Conservation (phyloP, 2,329 filamentous ascomycete genomes). For the Calonectria hongkongensis region DNA sequence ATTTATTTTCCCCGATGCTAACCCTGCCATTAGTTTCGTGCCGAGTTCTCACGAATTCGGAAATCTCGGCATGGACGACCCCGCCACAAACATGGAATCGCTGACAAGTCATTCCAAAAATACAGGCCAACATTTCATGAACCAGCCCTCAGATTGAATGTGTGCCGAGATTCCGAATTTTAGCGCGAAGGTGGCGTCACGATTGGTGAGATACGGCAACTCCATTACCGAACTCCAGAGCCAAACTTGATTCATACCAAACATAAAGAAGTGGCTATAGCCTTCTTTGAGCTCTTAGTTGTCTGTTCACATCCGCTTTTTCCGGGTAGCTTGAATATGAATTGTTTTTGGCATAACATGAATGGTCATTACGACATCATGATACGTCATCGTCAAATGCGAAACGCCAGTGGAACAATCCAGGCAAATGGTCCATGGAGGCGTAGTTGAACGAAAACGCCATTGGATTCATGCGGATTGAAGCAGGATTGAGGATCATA, state of each 20-base stretch:
- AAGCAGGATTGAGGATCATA: not conserved
- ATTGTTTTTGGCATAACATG: not conserved
- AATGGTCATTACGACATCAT: conserved; percentile 14
- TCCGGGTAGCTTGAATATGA: conserved; percentile 1
- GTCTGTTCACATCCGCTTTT: conserved; percentile 5
- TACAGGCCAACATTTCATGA: conserved; percentile 14
- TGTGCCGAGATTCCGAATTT: conserved; percentile 37
- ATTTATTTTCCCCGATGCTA: too few species aligned
- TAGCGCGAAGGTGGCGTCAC: not conserved
- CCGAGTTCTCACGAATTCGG: not conserved
- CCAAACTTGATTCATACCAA: not conserved
- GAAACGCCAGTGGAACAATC: not conserved
- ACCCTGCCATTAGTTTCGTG: not conserved
- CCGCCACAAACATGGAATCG: conserved; percentile 2
- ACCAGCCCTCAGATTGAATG: not conserved
- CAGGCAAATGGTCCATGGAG: not conserved
- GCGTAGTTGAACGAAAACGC: conserved; percentile 9
- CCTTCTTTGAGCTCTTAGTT: not conserved
- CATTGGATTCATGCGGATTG: not conserved
- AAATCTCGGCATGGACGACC: conserved; percentile 14
- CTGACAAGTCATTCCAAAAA: conserved; percentile 8
- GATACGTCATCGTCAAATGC: conserved; percentile 27
- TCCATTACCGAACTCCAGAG: not conserved
- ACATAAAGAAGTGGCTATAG: not conserved
- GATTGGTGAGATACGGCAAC: conserved; percentile 29